A percentile compares a stretch with the other conserved stretches of the same genome.
phyloP scores from a whole-genome alignment of 108 stramenopile genomes.

The Conticribra weissflogii region DNA sequence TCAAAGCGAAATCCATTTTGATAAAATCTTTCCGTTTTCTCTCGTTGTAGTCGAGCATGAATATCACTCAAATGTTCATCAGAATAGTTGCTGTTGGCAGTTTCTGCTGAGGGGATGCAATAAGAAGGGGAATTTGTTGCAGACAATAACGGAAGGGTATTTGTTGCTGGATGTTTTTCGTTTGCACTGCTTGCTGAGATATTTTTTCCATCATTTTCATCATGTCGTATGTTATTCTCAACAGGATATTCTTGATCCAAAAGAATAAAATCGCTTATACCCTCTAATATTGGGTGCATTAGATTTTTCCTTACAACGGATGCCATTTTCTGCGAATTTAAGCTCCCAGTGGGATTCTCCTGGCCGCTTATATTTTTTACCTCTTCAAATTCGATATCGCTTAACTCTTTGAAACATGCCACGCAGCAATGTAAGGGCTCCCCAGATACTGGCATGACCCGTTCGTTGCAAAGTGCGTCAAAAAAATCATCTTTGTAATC shows the following conservation, averaged over 20 bases:
- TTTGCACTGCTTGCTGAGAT: neutral
- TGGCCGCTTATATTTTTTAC: slow-evolving; percentile 4
- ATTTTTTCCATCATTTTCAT: neutral
- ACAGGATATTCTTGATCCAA: slow-evolving; percentile 17
- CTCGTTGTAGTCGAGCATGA: neutral
- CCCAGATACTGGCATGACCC: slow-evolving; percentile 6
- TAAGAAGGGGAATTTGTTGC: neutral
- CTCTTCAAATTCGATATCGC: slow-evolving; percentile 10
- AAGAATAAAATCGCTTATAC: slow-evolving; percentile 25
- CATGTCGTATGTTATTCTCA: neutral
- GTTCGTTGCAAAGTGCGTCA: slow-evolving; percentile 14
- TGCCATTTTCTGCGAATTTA: slow-evolving; percentile 2
- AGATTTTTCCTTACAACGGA: neutral
- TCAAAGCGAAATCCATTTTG: slow-evolving; percentile 28
- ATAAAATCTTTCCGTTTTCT: slow-evolving; percentile 26
- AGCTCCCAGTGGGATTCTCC: neutral
- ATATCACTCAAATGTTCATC: neutral
- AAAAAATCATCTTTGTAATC: slow-evolving; percentile 30
- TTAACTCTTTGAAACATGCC: slow-evolving; percentile 23
- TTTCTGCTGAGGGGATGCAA: neutral
- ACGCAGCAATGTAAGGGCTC: slow-evolving; percentile 25
- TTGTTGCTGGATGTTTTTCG: neutral
- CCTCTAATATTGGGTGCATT: slow-evolving; percentile 7
- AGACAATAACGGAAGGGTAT: neutral
- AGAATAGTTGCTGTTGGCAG: too few species aligned